Conservation (phyloP, 176 grass and related monocot species). For the Juncus effusus region DNA sequence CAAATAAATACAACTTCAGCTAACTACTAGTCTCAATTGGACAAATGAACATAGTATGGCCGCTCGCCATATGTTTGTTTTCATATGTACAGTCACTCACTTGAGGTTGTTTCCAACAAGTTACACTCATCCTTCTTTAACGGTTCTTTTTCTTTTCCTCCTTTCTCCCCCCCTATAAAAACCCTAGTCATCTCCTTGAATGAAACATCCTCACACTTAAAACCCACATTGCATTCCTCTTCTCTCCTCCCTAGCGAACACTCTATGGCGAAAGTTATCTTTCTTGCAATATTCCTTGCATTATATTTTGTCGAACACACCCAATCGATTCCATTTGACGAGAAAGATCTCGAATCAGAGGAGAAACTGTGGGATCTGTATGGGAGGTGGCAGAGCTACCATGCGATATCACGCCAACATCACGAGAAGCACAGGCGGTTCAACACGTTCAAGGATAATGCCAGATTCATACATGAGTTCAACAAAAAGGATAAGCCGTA, state of each 20-base stretch:
- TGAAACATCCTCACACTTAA: constrained; percentile 1
- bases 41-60: no score
- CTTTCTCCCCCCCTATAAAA: constrained; percentile 17
- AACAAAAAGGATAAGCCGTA: constrained; percentile 55
- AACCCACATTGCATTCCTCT: neutral
- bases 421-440: constrained; percentile 62
- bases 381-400: constrained; percentile 60
- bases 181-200: neutral
- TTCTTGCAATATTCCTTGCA: constrained; percentile 19
- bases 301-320: neutral
- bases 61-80: no score
- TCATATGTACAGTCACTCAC: no score
- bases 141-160: neutral
- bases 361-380: constrained; percentile 69
- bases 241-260: neutral
- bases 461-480: constrained; percentile 61
- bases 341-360: constrained; percentile 54
- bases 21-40: no score
- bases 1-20: no score
- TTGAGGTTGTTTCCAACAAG: no score
- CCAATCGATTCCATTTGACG: constrained; percentile 43
- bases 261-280: constrained; percentile 12
- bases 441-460: constrained; percentile 63
- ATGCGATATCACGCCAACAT: constrained; percentile 42
- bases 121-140: no score